A percentile compares a stretch with the other conserved stretches of the same genome.
Evolutionary conservation across 352 stramenopile species (phyloP).

Genomic region (Globisporangium mamillatum): DNA sequence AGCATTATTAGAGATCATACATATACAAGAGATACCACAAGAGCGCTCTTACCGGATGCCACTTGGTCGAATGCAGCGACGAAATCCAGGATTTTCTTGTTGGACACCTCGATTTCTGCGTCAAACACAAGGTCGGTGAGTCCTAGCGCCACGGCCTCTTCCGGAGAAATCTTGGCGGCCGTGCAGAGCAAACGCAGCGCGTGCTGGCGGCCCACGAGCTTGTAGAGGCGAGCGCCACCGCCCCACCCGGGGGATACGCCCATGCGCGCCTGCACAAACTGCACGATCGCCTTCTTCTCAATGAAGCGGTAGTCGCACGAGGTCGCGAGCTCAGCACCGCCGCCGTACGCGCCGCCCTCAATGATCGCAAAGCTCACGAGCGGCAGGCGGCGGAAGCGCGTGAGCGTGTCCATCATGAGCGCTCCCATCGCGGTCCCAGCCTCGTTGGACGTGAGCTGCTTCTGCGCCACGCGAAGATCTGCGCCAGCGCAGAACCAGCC

Average conservation of each 20-base stretch:
- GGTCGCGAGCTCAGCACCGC: constrained; percentile 80
- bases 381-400: constrained; percentile 65
- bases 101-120: constrained; percentile 23
- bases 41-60: constrained; percentile 36
- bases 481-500: constrained; percentile 85
- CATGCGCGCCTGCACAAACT: constrained; percentile 85
- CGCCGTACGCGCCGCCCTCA: constrained; percentile 78
- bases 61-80: constrained; percentile 48
- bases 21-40: too few species aligned
- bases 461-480: constrained; percentile 74
- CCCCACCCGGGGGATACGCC: constrained; percentile 84
- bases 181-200: constrained; percentile 75
- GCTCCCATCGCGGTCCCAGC: constrained; percentile 62
- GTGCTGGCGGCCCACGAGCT: constrained; percentile 71
- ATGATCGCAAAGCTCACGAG: constrained; percentile 78
- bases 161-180: constrained; percentile 47
- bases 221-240: constrained; percentile 67
- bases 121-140: constrained; percentile 69
- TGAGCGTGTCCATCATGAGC: constrained; percentile 76
- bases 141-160: constrained; percentile 50
- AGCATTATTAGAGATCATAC: too few species aligned
- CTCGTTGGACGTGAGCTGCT: constrained; percentile 68
- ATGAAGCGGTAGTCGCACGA: constrained; percentile 83
- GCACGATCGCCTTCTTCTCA: constrained; percentile 56
- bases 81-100: constrained; percentile 42